phyloP scores from a whole-genome alignment of 1,284 basidiomycete species.

The Sporisorium scitamineum region DNA sequence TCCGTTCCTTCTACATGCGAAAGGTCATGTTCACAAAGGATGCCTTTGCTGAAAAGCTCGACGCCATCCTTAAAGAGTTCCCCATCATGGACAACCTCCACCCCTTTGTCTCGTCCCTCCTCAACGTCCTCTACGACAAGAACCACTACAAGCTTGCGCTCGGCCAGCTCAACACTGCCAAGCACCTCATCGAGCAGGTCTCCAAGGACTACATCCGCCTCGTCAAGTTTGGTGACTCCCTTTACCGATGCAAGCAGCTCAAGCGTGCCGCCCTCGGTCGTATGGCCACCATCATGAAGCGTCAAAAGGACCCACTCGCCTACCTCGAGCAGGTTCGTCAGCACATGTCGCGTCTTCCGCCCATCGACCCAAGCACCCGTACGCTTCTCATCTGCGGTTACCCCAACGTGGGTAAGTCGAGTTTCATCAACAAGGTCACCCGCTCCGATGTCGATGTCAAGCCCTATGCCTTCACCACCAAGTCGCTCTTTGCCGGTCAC shows the following conservation, averaged over 20 bases:
- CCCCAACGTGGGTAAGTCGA: constrained; percentile 69
- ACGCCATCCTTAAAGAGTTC: constrained; percentile 92
- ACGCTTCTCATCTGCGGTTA: constrained; percentile 68
- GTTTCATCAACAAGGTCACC: constrained; percentile 69
- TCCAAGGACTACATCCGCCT: constrained; percentile 69
- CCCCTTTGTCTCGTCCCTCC: constrained; percentile 67
- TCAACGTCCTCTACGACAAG: constrained; percentile 69
- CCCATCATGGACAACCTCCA: constrained; percentile 72
- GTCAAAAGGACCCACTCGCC: constrained; percentile 68
- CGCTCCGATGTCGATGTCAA: constrained; percentile 69
- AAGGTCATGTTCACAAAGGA: constrained; percentile 99
- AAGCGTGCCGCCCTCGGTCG: constrained; percentile 68
- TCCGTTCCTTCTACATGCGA: constrained; percentile 92
- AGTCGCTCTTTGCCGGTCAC: constrained; percentile 69
- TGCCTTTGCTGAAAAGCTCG: constrained; percentile 95
- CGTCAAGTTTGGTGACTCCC: constrained; percentile 68
- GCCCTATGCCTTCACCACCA: constrained; percentile 69
- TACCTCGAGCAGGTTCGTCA: constrained; percentile 69
- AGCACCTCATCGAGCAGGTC: constrained; percentile 68
- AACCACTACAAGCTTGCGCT: constrained; percentile 70
- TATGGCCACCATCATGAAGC: constrained; percentile 69
- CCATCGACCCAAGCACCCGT: constrained; percentile 66
- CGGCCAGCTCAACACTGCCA: constrained; percentile 68
- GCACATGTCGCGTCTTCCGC: constrained; percentile 69
- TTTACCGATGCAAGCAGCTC: constrained; percentile 69